A percentile compares a stretch with the other conserved stretches of the same genome.
phyloP scores from a whole-genome alignment of 805 yeast genomes.

The Pichia sporocuriosa region DNA sequence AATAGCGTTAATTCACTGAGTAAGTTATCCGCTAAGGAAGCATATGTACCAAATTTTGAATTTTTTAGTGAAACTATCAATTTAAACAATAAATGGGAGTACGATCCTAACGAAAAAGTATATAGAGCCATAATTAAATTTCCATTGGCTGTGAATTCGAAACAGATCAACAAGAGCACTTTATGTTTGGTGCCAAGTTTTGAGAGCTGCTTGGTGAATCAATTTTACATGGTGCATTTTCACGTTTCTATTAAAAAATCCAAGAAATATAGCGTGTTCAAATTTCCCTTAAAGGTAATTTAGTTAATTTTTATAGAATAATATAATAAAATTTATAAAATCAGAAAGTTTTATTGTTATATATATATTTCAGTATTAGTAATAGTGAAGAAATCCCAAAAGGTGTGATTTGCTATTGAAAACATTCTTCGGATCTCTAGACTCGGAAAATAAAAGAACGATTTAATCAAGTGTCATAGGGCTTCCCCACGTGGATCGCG shows the following conservation, averaged over 20 bases:
- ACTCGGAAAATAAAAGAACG: no score
- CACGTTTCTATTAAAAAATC: slow-evolving; percentile 2
- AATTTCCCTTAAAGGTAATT: background rate
- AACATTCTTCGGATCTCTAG: no score
- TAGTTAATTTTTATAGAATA: background rate
- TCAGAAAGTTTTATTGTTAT: no score
- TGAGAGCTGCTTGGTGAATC: slow-evolving; percentile 5
- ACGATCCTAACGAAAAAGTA: background rate
- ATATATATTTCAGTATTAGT: no score
- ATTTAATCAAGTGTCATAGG: no score
- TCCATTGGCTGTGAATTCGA: slow-evolving; percentile 3
- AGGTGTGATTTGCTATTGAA: no score
- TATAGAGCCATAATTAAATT: slow-evolving; percentile 1
- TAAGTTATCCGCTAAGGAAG: slow-evolving; percentile 5
- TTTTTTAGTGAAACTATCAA: slow-evolving; percentile 4
- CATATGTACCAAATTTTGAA: slow-evolving; percentile 6
- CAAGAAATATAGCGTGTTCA: slow-evolving; percentile 2
- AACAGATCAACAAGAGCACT: slow-evolving; percentile 1
- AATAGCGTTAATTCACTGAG: slow-evolving; percentile 5
- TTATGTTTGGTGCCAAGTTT: slow-evolving; percentile 6
- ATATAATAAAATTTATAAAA: no score
- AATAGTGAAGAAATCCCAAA: no score
- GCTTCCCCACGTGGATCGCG: no score
- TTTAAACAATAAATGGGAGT: slow-evolving; percentile 5
- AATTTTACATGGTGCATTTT: slow-evolving; percentile 7